Base-by-base conservation (phyloP, 2,329 filamentous ascomycete genomes). In the Didymella exigua region DNA sequence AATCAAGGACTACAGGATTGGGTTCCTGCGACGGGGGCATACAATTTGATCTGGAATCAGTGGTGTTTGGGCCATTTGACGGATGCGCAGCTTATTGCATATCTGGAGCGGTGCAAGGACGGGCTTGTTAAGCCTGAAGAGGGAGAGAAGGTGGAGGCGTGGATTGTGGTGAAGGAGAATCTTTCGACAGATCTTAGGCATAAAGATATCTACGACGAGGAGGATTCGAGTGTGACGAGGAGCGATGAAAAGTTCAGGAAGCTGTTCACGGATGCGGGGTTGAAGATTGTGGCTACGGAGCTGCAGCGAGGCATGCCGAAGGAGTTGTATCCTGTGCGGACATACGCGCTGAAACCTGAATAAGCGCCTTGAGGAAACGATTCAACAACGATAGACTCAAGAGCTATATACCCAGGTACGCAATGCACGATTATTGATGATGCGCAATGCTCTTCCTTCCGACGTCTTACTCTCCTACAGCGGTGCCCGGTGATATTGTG, bases 41-140 rank as follows among this genome's bases (percentile, higher is more conserved):
- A 97, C 74, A 89, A 93, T 70, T 74, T 96, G 40, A 86, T 97
- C 57, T 96, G 91, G 90, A 88, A 85, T 47, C 93, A 97, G 75
- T 96, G 93, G 92, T 97, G 92, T 74, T 75, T 93, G 7, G 89
- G 90, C 21, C 89, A 97, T 73, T 78, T 96, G 49, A 91, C 84
- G 0, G 91, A 96, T 70, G 76, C 75, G 7, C 86, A 96, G 71
- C 71, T 97, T 4, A 79, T 89, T 1, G 77, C 77, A 2, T 96
- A 88, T 67, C 75, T 97, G 14, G 64, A 77, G 51, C 80, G 84
- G 23, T 90, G 90, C 70, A 82, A 81, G 42, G 63, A 73, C 0
- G 79, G 78, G 0, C 65, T 89, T 19, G 71, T 61, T 14, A 63
- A 66, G 19, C 54, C 59, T 30, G 55, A 42, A 49, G 73, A 16